phyloP scores from a whole-genome alignment of 169 alveolate genomes.

The Plasmodium cynomolgi region DNA sequence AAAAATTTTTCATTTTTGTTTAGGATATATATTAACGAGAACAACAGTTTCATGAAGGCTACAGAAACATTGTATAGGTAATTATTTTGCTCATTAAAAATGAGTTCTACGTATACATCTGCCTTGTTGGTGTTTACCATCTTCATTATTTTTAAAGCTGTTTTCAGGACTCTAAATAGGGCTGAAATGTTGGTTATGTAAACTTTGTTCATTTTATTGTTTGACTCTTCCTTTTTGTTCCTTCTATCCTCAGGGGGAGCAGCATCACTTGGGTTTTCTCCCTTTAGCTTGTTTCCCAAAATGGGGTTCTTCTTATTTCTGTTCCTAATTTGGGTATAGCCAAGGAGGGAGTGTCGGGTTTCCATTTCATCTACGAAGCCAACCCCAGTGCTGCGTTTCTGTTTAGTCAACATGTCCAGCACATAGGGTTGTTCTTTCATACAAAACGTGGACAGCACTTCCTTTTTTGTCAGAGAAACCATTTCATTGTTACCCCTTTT shows the following conservation, averaged over 20 bases:
- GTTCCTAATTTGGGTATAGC: background rate
- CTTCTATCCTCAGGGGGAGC: background rate
- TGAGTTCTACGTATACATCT: conserved; percentile 50
- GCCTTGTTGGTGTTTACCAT: conserved; percentile 33
- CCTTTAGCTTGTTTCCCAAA: background rate
- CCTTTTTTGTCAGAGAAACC: background rate
- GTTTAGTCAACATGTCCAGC: background rate
- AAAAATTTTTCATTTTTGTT: conserved; percentile 41
- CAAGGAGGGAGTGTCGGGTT: background rate
- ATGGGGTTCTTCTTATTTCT: background rate
- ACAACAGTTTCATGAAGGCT: conserved; percentile 38
- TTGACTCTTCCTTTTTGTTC: background rate
- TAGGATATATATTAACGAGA: conserved; percentile 34
- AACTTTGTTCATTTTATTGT: conserved; percentile 28
- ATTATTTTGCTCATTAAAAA: conserved; percentile 16
- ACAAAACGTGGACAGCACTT: background rate
- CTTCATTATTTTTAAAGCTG: conserved; percentile 44
- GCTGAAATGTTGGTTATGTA: conserved; percentile 46
- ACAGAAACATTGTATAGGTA: conserved; percentile 8
- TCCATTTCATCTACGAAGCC: background rate
- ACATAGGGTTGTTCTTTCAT: background rate
- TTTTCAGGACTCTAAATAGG: conserved; percentile 54
- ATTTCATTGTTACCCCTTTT: background rate
- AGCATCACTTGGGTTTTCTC: background rate
- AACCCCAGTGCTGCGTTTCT: background rate